These are phyloP conservation scores for Cryphonectria japonica DNA, from an alignment of 2,329 filamentous ascomycete species.

Conservation along the genomic window DNA sequence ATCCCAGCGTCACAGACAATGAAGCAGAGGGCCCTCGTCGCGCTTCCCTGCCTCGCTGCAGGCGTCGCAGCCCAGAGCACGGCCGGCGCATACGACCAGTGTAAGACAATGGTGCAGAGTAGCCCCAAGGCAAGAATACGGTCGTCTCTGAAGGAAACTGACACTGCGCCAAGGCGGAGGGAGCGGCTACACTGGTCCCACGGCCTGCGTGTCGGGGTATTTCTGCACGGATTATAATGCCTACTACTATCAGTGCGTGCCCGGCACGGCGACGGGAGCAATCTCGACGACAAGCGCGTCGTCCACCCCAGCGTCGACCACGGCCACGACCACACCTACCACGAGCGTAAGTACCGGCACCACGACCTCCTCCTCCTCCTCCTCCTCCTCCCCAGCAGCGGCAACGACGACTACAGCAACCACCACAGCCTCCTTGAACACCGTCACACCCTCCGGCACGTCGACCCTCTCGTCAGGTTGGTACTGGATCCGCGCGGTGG, in stretches of 20 bases:
- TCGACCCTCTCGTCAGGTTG: constrained; percentile 50
- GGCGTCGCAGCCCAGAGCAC: constrained; percentile 24
- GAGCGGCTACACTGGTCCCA: constrained; percentile 28
- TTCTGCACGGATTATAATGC: constrained; percentile 32
- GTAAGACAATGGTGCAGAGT: constrained; percentile 9
- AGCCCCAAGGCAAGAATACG: background rate
- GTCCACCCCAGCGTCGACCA: background rate
- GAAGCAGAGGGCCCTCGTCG: background rate
- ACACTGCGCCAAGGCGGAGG: constrained; percentile 27
- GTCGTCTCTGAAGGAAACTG: background rate
- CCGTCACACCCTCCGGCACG: constrained; percentile 15
- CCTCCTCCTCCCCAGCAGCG: constrained; percentile 11
- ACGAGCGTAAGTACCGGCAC: constrained; percentile 2
- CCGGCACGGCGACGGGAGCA: constrained; percentile 8
- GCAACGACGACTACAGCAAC: constrained; percentile 24
- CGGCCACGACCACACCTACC: constrained; percentile 1
- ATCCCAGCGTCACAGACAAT: background rate
- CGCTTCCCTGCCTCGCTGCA: constrained; percentile 2
- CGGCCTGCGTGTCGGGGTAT: constrained; percentile 31
- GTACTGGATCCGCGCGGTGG: constrained; percentile 59
- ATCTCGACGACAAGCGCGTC: background rate
- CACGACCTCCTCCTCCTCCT: constrained; percentile 2
- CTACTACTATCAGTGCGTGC: constrained; percentile 28
- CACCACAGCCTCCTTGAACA: constrained; percentile 14
- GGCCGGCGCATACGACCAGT: constrained; percentile 25